phyloP scores from a whole-genome alignment of 306 rosid species.

The Geum urbanum region DNA sequence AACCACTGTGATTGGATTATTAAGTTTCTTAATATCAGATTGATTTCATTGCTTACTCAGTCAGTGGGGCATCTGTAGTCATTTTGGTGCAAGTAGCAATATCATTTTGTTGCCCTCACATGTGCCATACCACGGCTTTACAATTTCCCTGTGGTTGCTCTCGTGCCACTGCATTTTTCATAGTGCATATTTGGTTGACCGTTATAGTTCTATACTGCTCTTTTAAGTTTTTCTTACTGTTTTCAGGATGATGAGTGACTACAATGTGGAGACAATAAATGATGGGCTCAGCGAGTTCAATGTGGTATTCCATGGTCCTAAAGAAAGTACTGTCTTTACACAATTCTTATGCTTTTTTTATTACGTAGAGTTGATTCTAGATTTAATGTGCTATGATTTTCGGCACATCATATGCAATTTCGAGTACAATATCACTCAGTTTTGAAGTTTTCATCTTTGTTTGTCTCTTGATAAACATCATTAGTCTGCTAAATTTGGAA shows the following conservation, averaged over 20 bases:
- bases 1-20: neutral
- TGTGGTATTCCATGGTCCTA: conserved; percentile 97
- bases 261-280: conserved; percentile 88
- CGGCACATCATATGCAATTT: neutral
- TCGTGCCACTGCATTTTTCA: conserved; percentile 8
- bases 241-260: conserved; percentile 99
- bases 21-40: neutral
- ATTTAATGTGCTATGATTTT: neutral
- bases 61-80: neutral
- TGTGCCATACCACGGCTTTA: neutral
- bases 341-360: conserved; percentile 4
- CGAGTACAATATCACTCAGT: neutral
- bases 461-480: neutral
- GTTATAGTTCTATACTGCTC: conserved; percentile 15
- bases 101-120: conserved; percentile 4
- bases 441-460: neutral
- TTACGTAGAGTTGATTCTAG: conserved; percentile 5
- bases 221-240: conserved; percentile 14
- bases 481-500: conserved; percentile 1
- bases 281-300: conserved; percentile 93
- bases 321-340: conserved; percentile 68
- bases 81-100: neutral
- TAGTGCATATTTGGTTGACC: conserved; percentile 12
- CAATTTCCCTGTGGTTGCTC: conserved; percentile 1
- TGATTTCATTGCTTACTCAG: neutral